Evolutionary conservation across 2,329 filamentous ascomycete species (phyloP).

Genomic region (Apiospora sp.): DNA sequence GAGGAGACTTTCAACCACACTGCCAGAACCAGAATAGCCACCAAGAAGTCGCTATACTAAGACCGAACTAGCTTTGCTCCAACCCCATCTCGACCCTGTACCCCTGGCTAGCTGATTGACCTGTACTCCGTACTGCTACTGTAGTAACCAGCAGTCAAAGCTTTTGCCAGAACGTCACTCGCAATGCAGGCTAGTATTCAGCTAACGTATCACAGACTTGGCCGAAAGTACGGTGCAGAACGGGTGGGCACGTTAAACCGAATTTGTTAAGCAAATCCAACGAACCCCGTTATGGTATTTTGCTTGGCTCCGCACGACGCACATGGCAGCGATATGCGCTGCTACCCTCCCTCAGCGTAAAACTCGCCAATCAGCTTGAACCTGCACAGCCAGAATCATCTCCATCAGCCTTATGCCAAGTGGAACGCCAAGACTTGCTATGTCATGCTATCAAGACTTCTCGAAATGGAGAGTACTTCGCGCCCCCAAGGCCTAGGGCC

Average conservation of each 20-base stretch:
- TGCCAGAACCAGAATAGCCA: neutral
- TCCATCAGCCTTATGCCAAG: slow-evolving; percentile 21
- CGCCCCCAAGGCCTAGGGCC: neutral
- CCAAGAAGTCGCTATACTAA: neutral
- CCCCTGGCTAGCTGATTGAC: neutral
- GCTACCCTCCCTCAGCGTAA: slow-evolving; percentile 16
- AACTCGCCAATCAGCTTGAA: neutral
- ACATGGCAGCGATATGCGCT: neutral
- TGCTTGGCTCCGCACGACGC: slow-evolving; percentile 3
- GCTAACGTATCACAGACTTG: too few species aligned
- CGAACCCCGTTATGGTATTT: neutral
- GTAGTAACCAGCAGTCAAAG: neutral
- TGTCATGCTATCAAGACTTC: slow-evolving; percentile 12
- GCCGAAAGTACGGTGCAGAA: neutral
- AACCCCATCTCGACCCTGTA: neutral
- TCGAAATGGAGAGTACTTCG: neutral
- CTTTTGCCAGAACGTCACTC: neutral
- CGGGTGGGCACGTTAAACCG: neutral
- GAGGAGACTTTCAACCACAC: neutral
- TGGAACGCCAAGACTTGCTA: neutral
- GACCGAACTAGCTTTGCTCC: neutral
- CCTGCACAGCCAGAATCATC: neutral
- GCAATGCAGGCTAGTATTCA: neutral
- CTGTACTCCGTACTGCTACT: neutral
- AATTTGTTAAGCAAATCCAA: neutral